Conservation (phyloP, 2,329 filamentous ascomycete genomes). For the Didymella pomorum region DNA sequence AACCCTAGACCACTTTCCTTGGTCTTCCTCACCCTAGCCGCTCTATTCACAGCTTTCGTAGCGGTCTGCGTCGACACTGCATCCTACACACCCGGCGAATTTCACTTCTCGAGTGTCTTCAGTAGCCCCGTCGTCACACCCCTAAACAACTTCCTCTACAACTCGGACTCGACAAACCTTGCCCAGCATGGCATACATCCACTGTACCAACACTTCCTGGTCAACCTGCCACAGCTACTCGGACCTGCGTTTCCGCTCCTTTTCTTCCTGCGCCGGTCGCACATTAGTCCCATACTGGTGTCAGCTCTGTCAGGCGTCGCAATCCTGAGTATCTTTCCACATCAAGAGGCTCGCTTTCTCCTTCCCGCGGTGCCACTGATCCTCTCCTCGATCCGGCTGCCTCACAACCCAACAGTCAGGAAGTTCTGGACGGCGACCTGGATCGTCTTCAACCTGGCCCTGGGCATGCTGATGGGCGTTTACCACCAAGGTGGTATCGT, state of each 20-base stretch:
- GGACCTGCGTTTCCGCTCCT: constrained; percentile 60
- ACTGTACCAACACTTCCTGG: constrained; percentile 60
- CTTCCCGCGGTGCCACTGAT: constrained; percentile 79
- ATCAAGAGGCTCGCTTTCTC: constrained; percentile 82
- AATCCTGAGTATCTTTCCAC: constrained; percentile 76
- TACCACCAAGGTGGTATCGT: constrained; percentile 84
- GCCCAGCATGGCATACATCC: constrained; percentile 63
- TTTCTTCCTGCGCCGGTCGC: constrained; percentile 58
- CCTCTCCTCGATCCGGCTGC: constrained; percentile 74
- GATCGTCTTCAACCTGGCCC: constrained; percentile 72
- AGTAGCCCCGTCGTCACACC: constrained; percentile 61
- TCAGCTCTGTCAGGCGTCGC: constrained; percentile 77
- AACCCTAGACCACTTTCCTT: constrained; percentile 64
- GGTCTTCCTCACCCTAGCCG: constrained; percentile 69
- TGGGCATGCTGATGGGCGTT: constrained; percentile 78
- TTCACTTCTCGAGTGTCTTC: constrained; percentile 71
- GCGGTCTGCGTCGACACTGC: constrained; percentile 85
- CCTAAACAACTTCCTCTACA: constrained; percentile 63
- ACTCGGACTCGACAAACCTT: constrained; percentile 58
- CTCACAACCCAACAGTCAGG: constrained; percentile 60
- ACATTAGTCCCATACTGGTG: constrained; percentile 66
- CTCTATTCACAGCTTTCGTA: constrained; percentile 71
- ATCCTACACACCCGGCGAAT: constrained; percentile 73
- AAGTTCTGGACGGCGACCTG: constrained; percentile 64
- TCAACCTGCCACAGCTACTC: constrained; percentile 62